Percentiles rank a stretch among this genome's conserved stretches.
Evolutionary conservation across 164 flowering plant species (phyloP).

Genomic region (Chimonanthus praecox): DNA sequence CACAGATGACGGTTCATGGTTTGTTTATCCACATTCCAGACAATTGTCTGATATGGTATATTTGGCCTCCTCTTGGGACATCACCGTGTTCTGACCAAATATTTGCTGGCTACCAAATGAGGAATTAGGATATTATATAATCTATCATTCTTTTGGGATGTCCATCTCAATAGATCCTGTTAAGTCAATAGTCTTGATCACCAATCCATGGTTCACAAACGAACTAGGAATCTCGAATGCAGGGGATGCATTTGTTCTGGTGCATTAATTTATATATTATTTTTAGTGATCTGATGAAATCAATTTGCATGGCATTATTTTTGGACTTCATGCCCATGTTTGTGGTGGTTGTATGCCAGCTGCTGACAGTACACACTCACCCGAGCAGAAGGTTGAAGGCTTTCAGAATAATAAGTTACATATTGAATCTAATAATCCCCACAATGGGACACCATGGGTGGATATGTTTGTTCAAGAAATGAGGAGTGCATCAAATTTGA

Average conservation of each 20-base stretch:
- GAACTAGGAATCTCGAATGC: not conserved
- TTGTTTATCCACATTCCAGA: not conserved
- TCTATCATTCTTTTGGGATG: not conserved
- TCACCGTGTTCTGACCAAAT: too few relatives aligned
- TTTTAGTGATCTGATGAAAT: not conserved
- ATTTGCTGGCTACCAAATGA: not conserved
- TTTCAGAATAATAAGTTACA: conserved; percentile 13
- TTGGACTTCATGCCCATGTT: not conserved
- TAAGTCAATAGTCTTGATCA: not conserved
- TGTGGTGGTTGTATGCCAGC: not conserved
- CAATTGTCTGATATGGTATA: not conserved
- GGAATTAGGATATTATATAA: not conserved
- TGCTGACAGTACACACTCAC: conserved; percentile 18
- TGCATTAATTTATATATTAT: not conserved
- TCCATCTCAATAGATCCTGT: not conserved
- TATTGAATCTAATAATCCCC: conserved; percentile 9
- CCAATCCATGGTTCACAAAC: not conserved
- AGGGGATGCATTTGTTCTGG: not conserved
- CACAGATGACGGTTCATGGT: not conserved
- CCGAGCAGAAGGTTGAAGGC: conserved; percentile 18
- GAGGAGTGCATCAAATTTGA: conserved; percentile 26
- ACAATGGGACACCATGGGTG: conserved; percentile 24
- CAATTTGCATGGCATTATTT: not conserved
- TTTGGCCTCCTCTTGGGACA: too few relatives aligned
- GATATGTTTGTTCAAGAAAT: conserved; percentile 35